Evolutionary conservation across 495 filamentous ascomycete genomes (phyloP).

Genomic region (Copromyces sp.): DNA sequence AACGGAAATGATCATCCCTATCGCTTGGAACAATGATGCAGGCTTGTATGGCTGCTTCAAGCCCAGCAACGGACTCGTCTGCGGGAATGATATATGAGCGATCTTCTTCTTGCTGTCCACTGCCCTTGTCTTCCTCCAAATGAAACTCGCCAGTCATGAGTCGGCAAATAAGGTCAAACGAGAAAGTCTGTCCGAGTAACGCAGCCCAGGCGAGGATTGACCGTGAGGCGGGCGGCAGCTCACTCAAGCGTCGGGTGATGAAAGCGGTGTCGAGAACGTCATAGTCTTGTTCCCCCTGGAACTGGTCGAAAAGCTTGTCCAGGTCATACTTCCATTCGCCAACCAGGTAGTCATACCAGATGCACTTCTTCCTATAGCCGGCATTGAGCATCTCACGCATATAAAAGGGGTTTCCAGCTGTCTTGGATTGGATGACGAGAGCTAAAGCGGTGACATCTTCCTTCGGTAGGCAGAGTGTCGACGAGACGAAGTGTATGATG

Average conservation of each 20-base stretch:
- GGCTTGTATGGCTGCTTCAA: slow-evolving; percentile 68
- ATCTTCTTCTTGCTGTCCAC: slow-evolving; percentile 9
- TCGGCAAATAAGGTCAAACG: slow-evolving; percentile 68
- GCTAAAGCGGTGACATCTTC: slow-evolving; percentile 54
- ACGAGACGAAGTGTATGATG: slow-evolving; percentile 63
- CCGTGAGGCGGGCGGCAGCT: slow-evolving; percentile 58
- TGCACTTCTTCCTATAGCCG: slow-evolving; percentile 72
- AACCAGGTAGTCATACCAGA: slow-evolving; percentile 79
- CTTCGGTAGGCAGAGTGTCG: slow-evolving; percentile 53
- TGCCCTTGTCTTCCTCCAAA: slow-evolving; percentile 33
- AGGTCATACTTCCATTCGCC: slow-evolving; percentile 75
- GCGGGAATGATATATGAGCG: slow-evolving; percentile 22
- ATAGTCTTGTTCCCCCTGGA: slow-evolving; percentile 64
- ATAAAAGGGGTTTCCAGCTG: slow-evolving; percentile 75
- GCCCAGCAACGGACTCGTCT: slow-evolving; percentile 54
- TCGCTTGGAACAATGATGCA: slow-evolving; percentile 67
- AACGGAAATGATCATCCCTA: slow-evolving; percentile 65
- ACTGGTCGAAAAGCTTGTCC: slow-evolving; percentile 71
- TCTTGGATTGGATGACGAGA: slow-evolving; percentile 73
- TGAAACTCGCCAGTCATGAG: slow-evolving; percentile 61
- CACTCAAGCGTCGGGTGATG: slow-evolving; percentile 62
- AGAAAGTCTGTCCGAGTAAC: slow-evolving; percentile 67
- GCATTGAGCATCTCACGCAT: slow-evolving; percentile 84
- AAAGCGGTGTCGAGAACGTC: slow-evolving; percentile 72
- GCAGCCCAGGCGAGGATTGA: slow-evolving; percentile 83